Base-by-base conservation (phyloP, 73 alveolate genomes). In the Blepharisma stoltei region DNA sequence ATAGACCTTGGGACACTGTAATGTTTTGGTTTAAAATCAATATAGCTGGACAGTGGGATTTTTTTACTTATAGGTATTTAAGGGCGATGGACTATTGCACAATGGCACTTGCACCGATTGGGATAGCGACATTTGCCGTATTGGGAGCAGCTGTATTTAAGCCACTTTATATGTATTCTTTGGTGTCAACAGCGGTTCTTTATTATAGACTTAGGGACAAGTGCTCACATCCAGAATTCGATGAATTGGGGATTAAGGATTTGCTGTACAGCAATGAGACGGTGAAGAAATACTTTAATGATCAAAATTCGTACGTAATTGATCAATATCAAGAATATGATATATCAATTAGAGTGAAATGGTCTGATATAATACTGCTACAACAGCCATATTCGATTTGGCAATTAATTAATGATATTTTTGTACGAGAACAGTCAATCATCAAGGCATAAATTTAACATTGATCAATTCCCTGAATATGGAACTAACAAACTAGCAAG, bases 401-500 rank as follows among this genome's bases (percentile, higher is more conserved):
- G n/a, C n/a, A n/a, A n/a, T n/a, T n/a, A n/a, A n/a, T n/a, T n/a
- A n/a, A n/a, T n/a, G n/a, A n/a, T n/a, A n/a, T n/a, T n/a, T n/a
- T n/a, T n/a, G n/a, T n/a, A n/a, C n/a, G n/a, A n/a, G n/a, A n/a
- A n/a, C n/a, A n/a, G n/a, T n/a, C n/a, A n/a, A n/a, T n/a, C n/a
- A n/a, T n/a, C n/a, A n/a, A n/a, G n/a, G n/a, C n/a, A n/a, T n/a
- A 60, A 60, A 27, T 60, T 60, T 4, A 60, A 60, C 21, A 60
- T 60, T 60, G 49, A 60, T 1, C 69, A 60, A 25, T 37, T 11
- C 21, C 18, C 14, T 65, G 95, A 88, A 54, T 88, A 83, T 80
- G 67, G 55, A 8, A 75, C 89, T 14, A 80, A 84, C 21, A 52
- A 11, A 4, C 8, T 66, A 6, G 89, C 91, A 46, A 88, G 75